Evolutionary conservation across 257 asterid species (phyloP).

Genomic region (Plantago elongata): DNA sequence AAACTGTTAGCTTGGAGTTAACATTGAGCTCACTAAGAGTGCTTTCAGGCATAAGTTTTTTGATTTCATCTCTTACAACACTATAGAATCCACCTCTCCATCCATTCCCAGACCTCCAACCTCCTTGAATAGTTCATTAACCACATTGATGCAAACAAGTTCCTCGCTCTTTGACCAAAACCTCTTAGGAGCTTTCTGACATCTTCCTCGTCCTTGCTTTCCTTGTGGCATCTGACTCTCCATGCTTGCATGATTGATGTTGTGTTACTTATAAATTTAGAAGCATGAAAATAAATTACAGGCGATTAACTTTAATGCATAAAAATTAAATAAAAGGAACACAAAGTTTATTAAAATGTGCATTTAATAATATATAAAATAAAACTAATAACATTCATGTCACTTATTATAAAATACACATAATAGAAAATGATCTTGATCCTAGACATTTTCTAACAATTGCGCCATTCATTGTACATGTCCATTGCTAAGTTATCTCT

Average conservation of each 20-base stretch:
- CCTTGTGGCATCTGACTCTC: neutral
- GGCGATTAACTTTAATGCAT: neutral
- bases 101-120: neutral
- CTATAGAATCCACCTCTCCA: neutral
- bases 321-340: neutral
- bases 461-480: neutral
- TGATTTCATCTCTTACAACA: neutral
- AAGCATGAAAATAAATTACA: neutral
- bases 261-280: neutral
- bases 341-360: neutral
- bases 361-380: too few species aligned
- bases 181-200: neutral
- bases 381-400: too few species aligned
- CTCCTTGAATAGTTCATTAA: neutral
- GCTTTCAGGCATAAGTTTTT: neutral
- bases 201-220: neutral
- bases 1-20: neutral
- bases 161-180: neutral
- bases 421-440: neutral
- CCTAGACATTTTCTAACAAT: too few species aligned
- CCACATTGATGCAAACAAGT: neutral
- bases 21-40: neutral
- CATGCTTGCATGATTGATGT: neutral
- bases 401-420: neutral
- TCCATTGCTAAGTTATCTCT: constrained; percentile 4